A percentile compares a stretch with the other conserved stretches of the same genome.
Conservation (phyloP, 768 basidiomycete species). For the Pisolithus microcarpus region DNA sequence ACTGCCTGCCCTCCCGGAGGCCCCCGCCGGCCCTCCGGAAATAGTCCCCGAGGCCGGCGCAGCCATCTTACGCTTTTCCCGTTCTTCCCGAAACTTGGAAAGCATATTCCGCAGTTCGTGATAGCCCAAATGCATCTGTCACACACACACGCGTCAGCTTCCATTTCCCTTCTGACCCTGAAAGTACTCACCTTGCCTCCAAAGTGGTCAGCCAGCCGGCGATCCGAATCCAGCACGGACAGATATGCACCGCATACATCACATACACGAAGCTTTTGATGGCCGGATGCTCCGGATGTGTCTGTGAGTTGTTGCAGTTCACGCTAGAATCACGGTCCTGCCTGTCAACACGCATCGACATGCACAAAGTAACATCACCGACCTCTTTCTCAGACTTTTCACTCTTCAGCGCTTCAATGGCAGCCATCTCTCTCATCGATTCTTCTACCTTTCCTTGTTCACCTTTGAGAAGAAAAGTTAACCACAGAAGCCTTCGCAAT, state of each 20-base stretch:
- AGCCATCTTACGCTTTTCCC: slow-evolving; percentile 69
- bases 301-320: slow-evolving; percentile 95
- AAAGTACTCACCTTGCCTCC: slow-evolving; percentile 82
- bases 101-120: slow-evolving; percentile 96
- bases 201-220: slow-evolving; percentile 98
- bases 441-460: slow-evolving; percentile 99
- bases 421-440: slow-evolving; percentile 95
- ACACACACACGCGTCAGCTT: slow-evolving; percentile 19
- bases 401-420: slow-evolving; percentile 94
- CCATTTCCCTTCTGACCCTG: slow-evolving; percentile 17
- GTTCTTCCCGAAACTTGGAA: slow-evolving; percentile 81
- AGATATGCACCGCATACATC: slow-evolving; percentile 99
- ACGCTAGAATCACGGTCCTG: slow-evolving; percentile 40
- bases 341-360: slow-evolving; percentile 5
- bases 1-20: slow-evolving; percentile 35
- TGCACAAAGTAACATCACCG: slow-evolving; percentile 7
- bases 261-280: slow-evolving; percentile 99
- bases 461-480: slow-evolving; percentile 38
- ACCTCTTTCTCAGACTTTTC: slow-evolving; percentile 97
- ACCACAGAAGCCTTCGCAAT: background rate
- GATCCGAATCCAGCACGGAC: slow-evolving; percentile 94
- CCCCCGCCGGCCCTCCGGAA: slow-evolving; percentile 30
- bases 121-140: slow-evolving; percentile 97
- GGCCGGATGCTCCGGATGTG: slow-evolving; percentile 97
- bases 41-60: slow-evolving; percentile 37